These are phyloP conservation scores for Solanum pinnatisectum DNA, from an alignment of 257 asterid genomes.

Conservation along the genomic window DNA sequence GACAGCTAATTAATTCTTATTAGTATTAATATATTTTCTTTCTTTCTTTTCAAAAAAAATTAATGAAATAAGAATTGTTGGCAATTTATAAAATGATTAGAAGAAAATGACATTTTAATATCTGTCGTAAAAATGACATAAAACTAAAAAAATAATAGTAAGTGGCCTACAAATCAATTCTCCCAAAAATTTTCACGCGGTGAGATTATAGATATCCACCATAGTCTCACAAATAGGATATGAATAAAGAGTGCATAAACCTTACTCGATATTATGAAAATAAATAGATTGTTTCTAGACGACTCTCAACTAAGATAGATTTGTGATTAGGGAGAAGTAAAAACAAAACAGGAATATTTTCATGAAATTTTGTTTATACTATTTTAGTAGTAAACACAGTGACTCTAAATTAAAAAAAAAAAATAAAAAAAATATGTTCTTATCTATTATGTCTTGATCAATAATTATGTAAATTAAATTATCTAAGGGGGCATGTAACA, in stretches of 20 bases:
- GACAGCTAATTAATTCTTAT: neutral
- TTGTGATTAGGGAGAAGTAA: neutral
- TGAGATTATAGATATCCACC: neutral
- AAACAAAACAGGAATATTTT: neutral
- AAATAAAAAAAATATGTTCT: neutral
- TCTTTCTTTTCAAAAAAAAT: no score
- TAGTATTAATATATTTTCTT: no score
- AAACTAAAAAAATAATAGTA: neutral
- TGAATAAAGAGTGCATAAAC: neutral
- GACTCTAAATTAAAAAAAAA: neutral
- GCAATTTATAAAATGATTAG: neutral
- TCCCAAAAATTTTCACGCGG: rapidly evolving
- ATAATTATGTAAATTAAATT: neutral
- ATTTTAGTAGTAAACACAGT: neutral
- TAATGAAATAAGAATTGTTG: neutral
- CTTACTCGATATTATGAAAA: neutral
- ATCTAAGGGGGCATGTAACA: neutral
- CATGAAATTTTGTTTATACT: neutral
- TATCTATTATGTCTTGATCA: neutral
- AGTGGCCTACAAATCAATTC: neutral
- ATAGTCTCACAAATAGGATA: no score
- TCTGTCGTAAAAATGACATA: neutral
- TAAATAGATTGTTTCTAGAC: rapidly evolving
- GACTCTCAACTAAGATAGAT: rapidly evolving
- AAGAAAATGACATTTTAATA: neutral